Evolutionary conservation across 73 alveolate genomes (phyloP).

Genomic region (Uronychia binucleata): DNA sequence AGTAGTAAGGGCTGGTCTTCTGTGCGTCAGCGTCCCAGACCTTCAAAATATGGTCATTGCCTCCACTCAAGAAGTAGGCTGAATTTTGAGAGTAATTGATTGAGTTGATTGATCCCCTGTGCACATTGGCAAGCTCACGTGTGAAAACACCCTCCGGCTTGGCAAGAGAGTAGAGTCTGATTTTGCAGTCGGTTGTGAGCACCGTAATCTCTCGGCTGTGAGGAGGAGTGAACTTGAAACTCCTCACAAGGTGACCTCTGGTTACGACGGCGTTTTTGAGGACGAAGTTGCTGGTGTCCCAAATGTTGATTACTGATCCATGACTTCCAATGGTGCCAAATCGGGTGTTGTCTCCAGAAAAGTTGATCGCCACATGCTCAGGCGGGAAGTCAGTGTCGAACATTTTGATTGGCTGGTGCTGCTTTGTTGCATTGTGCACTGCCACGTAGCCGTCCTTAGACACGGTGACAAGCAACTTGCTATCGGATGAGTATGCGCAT

Average conservation of each 20-base stretch:
- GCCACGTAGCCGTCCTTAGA: constrained; percentile 68
- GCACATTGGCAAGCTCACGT: constrained; percentile 80
- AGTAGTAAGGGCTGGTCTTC: constrained; percentile 71
- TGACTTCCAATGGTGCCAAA: constrained; percentile 64
- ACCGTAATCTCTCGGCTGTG: constrained; percentile 44
- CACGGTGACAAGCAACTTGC: constrained; percentile 59
- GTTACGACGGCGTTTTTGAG: constrained; percentile 23
- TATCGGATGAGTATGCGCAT: constrained; percentile 63
- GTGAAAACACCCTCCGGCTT: constrained; percentile 70
- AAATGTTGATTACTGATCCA: constrained; percentile 48
- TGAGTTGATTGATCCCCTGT: constrained; percentile 69
- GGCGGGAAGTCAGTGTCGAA: constrained; percentile 65
- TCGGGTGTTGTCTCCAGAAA: constrained; percentile 35
- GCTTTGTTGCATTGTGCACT: constrained; percentile 67
- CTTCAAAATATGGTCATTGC: constrained; percentile 85
- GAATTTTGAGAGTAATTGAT: constrained; percentile 67
- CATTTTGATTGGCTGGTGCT: constrained; percentile 83
- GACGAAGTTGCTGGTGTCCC: constrained; percentile 46
- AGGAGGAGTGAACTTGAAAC: constrained; percentile 33
- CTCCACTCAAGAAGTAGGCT: constrained; percentile 79
- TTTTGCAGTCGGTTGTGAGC: constrained; percentile 36
- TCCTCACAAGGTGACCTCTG: constrained; percentile 4
- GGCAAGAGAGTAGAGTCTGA: constrained; percentile 39
- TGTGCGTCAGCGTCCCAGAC: constrained; percentile 85
- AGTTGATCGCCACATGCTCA: constrained; percentile 58